A percentile compares a stretch with the other conserved stretches of the same genome.
Evolutionary conservation across 345 rosid species (phyloP).

Genomic region (Salix arbutifolia): DNA sequence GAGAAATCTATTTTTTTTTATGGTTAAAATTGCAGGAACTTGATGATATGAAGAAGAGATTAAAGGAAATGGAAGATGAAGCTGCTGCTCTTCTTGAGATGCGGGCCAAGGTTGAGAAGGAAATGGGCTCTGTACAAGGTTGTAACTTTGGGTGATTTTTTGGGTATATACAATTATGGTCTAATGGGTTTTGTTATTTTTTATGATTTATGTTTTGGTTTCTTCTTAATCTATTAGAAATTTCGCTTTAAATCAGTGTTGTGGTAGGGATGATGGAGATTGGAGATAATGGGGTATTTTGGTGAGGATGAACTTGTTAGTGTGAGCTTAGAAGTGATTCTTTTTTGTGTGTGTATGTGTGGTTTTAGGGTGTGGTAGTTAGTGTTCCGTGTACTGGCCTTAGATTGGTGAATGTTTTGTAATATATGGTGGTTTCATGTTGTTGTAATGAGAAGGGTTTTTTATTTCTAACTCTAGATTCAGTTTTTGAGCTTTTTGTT

Average conservation of each 20-base stretch:
- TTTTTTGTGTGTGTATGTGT: not conserved
- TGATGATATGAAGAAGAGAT: not conserved
- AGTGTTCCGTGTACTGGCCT: not conserved
- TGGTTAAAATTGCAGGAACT: not conserved
- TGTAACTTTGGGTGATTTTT: too few species aligned
- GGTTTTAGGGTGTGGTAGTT: not conserved
- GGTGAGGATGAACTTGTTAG: not conserved
- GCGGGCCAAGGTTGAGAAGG: conserved; percentile 23
- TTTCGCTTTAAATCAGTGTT: not conserved
- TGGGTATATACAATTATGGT: not conserved
- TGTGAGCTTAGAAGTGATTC: not conserved
- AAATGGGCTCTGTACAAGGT: conserved; percentile 21
- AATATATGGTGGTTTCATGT: not conserved
- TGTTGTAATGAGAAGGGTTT: not conserved
- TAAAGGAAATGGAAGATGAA: conserved; percentile 25
- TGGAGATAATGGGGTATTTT: not conserved
- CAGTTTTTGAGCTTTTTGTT: not conserved
- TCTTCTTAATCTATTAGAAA: not conserved
- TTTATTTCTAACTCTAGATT: not conserved
- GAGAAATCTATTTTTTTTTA: not conserved
- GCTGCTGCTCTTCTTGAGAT: conserved; percentile 22
- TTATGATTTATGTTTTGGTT: not conserved
- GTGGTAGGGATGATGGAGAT: not conserved
- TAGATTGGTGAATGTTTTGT: not conserved
- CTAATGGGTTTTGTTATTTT: not conserved